Evolutionary conservation across 2,329 filamentous ascomycete species (phyloP).

Genomic region (Alternaria ventricosa): DNA sequence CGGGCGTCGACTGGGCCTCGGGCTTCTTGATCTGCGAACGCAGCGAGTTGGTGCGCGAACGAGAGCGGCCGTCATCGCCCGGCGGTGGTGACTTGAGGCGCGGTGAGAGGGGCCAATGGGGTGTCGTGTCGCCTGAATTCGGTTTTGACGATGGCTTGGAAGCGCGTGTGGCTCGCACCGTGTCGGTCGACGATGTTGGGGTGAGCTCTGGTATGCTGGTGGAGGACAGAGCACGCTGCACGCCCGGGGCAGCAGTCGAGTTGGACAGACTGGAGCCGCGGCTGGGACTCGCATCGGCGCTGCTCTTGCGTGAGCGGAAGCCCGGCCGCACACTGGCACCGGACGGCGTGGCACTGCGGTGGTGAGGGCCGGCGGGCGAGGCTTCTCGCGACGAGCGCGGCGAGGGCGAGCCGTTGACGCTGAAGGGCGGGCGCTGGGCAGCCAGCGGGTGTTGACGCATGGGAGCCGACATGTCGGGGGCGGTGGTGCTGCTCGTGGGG

Average conservation of each 20-base stretch:
- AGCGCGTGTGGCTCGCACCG: constrained; percentile 67
- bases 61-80: constrained; percentile 38
- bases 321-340: constrained; percentile 32
- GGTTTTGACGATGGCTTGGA: constrained; percentile 66
- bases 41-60: constrained; percentile 54
- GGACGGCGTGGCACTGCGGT: constrained; percentile 30
- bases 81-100: constrained; percentile 76
- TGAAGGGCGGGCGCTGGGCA: constrained; percentile 33
- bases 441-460: constrained; percentile 36
- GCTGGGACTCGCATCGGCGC: constrained; percentile 52
- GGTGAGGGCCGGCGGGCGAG: constrained; percentile 51
- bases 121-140: constrained; percentile 56
- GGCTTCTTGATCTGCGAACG: constrained; percentile 44
- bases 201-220: constrained; percentile 71
- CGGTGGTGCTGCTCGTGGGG: constrained; percentile 17
- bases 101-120: constrained; percentile 79
- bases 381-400: constrained; percentile 56
- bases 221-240: constrained; percentile 72
- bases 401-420: constrained; percentile 42
- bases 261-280: constrained; percentile 45
- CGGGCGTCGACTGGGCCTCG: constrained; percentile 45
- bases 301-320: constrained; percentile 53
- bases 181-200: constrained; percentile 63
- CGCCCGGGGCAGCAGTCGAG: constrained; percentile 52
- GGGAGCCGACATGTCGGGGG: constrained; percentile 15